A percentile compares a stretch with the other conserved stretches of the same genome.
Conservation (phyloP, 2,329 filamentous ascomycete species). For the Diaporthe longicolla region DNA sequence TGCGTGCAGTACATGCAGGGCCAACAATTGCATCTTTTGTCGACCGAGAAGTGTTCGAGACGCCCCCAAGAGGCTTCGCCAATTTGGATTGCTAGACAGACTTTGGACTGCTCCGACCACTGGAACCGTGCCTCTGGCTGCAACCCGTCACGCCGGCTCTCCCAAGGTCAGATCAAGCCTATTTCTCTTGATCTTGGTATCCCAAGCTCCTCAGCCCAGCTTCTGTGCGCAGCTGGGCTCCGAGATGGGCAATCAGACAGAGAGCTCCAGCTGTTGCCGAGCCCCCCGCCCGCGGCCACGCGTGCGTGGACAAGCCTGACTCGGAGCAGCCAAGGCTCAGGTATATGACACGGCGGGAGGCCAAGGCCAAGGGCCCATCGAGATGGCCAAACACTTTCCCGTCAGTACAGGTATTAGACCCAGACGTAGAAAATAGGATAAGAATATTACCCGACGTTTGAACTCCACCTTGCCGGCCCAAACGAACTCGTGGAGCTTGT, state of each 20-base stretch:
- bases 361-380: background rate
- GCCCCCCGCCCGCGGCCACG: background rate
- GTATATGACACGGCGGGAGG: slow-evolving; percentile 15
- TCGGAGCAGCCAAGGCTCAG: background rate
- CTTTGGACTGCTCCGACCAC: slow-evolving; percentile 11
- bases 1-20: background rate
- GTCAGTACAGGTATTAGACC: background rate
- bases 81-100: background rate
- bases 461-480: slow-evolving; percentile 15
- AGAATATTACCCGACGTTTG: slow-evolving; percentile 7
- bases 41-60: slow-evolving; percentile 20
- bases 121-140: slow-evolving; percentile 4
- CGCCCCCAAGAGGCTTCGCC: background rate
- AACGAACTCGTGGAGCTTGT: slow-evolving; percentile 34
- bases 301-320: background rate
- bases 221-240: background rate
- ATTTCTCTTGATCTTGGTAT: background rate
- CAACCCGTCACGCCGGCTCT: background rate
- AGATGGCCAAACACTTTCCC: background rate
- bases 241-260: background rate
- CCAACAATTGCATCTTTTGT: background rate
- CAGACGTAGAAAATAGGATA: background rate
- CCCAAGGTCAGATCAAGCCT: slow-evolving; percentile 5
- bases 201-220: background rate
- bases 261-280: slow-evolving; percentile 15